phyloP scores from a whole-genome alignment of 768 basidiomycete species.

The Tylopilus sp. region DNA sequence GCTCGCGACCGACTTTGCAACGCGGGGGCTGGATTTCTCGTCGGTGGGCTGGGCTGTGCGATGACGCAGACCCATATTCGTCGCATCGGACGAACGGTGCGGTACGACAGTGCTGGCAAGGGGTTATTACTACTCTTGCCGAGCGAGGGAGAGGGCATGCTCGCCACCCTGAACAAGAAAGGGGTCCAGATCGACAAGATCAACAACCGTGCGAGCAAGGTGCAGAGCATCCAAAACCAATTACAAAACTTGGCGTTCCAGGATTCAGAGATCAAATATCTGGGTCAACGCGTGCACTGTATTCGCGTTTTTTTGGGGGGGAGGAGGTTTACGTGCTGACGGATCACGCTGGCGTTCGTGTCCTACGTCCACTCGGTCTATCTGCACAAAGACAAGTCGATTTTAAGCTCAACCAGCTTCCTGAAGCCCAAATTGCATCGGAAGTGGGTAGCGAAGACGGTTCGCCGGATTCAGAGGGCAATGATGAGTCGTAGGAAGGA shows the following conservation, averaged over 20 bases:
- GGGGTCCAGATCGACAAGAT: constrained; percentile 71
- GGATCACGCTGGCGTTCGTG: constrained; percentile 71
- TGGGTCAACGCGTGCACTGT: constrained; percentile 82
- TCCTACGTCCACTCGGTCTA: constrained; percentile 93
- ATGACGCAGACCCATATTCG: constrained; percentile 99
- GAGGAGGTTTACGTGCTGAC: not conserved
- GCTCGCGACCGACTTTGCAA: constrained; percentile 95
- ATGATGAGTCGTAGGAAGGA: no score
- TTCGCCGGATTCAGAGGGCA: no score
- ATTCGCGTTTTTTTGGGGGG: not conserved
- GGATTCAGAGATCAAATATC: constrained; percentile 95
- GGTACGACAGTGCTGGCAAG: constrained; percentile 89
- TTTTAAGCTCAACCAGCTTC: constrained; percentile 83
- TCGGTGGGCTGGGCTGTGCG: constrained; percentile 93
- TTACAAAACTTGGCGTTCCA: constrained; percentile 92
- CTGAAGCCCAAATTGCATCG: constrained; percentile 36
- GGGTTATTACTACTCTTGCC: constrained; percentile 79
- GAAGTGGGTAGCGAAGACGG: constrained; percentile 7
- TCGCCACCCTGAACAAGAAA: constrained; percentile 64
- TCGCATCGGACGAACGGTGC: constrained; percentile 91
- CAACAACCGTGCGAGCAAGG: constrained; percentile 87
- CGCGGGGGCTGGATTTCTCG: constrained; percentile 94
- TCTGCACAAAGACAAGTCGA: constrained; percentile 89
- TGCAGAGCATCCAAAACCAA: constrained; percentile 78
- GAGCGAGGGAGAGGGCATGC: constrained; percentile 93